A percentile compares a stretch with the other conserved stretches of the same genome.
Conservation (phyloP, 2,329 filamentous ascomycete genomes). For the Sarocladiaceae sp. region DNA sequence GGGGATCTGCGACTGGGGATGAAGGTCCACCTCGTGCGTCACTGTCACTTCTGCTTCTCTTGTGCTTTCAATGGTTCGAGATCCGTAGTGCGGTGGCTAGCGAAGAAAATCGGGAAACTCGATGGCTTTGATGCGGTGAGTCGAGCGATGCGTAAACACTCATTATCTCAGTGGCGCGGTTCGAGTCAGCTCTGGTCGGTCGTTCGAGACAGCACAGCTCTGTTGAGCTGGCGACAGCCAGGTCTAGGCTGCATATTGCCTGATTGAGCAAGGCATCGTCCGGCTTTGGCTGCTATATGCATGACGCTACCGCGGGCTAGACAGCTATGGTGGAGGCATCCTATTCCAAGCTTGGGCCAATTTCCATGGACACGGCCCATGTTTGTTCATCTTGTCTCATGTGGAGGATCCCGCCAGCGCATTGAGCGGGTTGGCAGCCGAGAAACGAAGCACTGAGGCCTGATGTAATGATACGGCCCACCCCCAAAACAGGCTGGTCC, state of each 20-base stretch:
- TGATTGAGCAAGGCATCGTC: neutral
- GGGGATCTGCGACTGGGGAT: constrained; percentile 1
- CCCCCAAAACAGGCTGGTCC: no score
- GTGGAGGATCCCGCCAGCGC: neutral
- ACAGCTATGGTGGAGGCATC: constrained; percentile 5
- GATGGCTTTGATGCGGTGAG: no score
- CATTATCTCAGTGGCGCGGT: no score
- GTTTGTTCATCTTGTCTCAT: constrained; percentile 2
- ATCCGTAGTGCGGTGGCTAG: no score
- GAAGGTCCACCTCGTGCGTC: constrained; percentile 2
- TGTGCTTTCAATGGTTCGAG: no score
- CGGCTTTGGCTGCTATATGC: no score
- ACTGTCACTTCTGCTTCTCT: constrained; percentile 4
- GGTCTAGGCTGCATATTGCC: neutral
- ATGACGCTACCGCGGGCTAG: constrained; percentile 8
- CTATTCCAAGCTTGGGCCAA: constrained; percentile 3
- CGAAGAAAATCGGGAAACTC: no score
- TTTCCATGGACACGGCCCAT: neutral
- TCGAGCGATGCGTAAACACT: no score
- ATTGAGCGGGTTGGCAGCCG: neutral
- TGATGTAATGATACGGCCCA: no score
- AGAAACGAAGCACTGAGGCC: no score
- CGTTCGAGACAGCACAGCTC: neutral
- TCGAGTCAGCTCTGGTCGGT: no score
- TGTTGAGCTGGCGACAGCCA: neutral